phyloP scores from a whole-genome alignment of 345 rosid genomes.

The Pugionium cornutum region DNA sequence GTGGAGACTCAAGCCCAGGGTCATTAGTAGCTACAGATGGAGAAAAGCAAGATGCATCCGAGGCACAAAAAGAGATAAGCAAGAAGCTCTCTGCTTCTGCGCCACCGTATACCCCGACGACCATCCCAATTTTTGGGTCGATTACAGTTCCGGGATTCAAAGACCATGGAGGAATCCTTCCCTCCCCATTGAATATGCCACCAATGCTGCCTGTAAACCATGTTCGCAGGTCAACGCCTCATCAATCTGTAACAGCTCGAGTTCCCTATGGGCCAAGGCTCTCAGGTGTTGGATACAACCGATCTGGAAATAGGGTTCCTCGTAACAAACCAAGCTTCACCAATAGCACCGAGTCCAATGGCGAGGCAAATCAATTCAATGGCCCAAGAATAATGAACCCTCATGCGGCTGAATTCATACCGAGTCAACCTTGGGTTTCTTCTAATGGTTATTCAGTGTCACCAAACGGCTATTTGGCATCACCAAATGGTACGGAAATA shows the following conservation, averaged over 20 bases:
- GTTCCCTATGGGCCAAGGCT: slow-evolving; percentile 99
- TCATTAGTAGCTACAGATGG: slow-evolving; percentile 47
- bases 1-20: slow-evolving; percentile 41
- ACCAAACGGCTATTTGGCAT: slow-evolving; percentile 59
- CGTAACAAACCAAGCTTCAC: slow-evolving; percentile 68
- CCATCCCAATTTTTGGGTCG: slow-evolving; percentile 74
- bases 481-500: slow-evolving; percentile 55
- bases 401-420: slow-evolving; percentile 94
- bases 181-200: slow-evolving; percentile 85
- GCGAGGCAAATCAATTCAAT: slow-evolving; percentile 56
- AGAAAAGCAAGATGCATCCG: slow-evolving; percentile 66
- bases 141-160: slow-evolving; percentile 71
- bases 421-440: slow-evolving; percentile 86
- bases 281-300: slow-evolving; percentile 82
- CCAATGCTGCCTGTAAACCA: slow-evolving; percentile 75
- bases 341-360: slow-evolving; percentile 50
- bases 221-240: slow-evolving; percentile 72
- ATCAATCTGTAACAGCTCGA: slow-evolving; percentile 91
- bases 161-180: slow-evolving; percentile 86
- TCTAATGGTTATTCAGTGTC: slow-evolving; percentile 72
- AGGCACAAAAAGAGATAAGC: slow-evolving; percentile 67
- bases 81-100: slow-evolving; percentile 97
- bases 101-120: slow-evolving; percentile 88
- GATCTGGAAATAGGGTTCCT: slow-evolving; percentile 68
- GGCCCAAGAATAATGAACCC: slow-evolving; percentile 91